Base-by-base conservation (phyloP, 2,329 filamentous ascomycete genomes). In the Exophiala calicioides region DNA sequence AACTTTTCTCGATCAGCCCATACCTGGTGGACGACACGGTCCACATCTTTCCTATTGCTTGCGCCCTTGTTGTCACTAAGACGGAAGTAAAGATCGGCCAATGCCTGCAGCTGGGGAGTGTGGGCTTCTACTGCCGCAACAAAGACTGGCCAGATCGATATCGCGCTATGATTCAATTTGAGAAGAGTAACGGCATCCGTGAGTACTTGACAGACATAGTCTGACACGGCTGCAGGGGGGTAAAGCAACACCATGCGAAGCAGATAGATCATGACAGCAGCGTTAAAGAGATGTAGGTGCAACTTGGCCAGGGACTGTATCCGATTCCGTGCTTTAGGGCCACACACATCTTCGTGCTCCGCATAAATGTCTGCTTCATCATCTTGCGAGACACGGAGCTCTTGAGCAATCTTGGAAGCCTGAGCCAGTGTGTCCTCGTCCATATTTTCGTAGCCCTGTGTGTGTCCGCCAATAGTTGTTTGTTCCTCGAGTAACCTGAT, bases 101-200 rank as follows among this genome's bases (percentile, higher is more conserved):
- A n/a, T 32, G 24, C 15, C 19, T 21, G 38, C 5, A 27, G 6
- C 2, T 31, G 24, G 12, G 24, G 38, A 2, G n/a, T 21, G 16
- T 32, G 32, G 1, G 38, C 38, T 19, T 42, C 38, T 7, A 15
- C 26, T 8, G 38, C 26, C 27, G 38, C 38, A 19, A 42, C 19
- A 27, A 42, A 42, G 3, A 42, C 15, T 1, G 38, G 38, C 38
- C 38, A 42, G 3, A 42, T 32, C 12, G 38, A 42, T 8, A 42
- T 27, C 12, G 24, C 24, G 3, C 24, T 33, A 5, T 16, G n/a
- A 19, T 33, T 12, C 19, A 42, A 5, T 9, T 42, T 16, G 12
- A 31, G 16, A 16, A 32, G 23, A n/a, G 24, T 20, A 16, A 4
- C 5, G 21, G 3, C 26, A 12, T 31, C 29, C 13, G 2, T 19